Evolutionary conservation across 345 rosid species (phyloP).

Genomic region (Dovyalis caffra): DNA sequence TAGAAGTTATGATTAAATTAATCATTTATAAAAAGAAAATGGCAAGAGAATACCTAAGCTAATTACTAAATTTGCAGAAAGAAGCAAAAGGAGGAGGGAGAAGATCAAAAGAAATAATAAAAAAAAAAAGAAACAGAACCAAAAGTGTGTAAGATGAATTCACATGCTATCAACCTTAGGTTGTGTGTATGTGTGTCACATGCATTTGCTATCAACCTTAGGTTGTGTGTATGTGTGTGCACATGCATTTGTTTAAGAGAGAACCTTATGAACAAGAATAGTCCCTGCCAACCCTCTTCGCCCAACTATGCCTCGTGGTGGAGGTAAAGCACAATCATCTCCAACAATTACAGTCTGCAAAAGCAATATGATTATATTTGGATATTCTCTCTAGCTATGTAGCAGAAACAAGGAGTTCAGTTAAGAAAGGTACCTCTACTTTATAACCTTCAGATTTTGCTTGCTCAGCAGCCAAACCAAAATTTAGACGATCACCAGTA

Average conservation of each 20-base stretch:
- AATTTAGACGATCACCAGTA: conserved; percentile 94
- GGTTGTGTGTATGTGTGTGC: not conserved
- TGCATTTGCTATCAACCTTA: not conserved
- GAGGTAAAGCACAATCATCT: conserved; percentile 97
- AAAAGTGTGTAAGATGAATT: not conserved
- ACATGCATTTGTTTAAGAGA: not conserved
- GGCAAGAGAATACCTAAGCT: not conserved
- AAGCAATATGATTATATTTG: conserved; percentile 4
- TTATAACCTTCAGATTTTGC: conserved; percentile 97
- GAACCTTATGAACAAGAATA: conserved; percentile 85
- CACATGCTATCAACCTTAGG: not conserved
- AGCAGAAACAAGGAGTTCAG: not conserved
- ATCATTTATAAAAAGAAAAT: not conserved
- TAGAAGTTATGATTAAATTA: not conserved
- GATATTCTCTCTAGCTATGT: not conserved
- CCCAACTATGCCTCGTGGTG: conserved; percentile 85
- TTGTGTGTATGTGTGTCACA: not conserved
- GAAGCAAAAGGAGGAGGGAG: not conserved
- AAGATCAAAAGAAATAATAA: not conserved
- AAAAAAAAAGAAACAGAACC: not conserved
- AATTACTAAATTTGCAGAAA: not conserved
- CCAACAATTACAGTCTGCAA: conserved; percentile 88
- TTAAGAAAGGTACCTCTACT: conserved; percentile 61
- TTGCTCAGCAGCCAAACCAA: conserved; percentile 99
- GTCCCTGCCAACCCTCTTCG: conserved; percentile 98